A percentile compares a stretch with the other conserved stretches of the same genome.
Evolutionary conservation across 257 asterid species (phyloP).

Genomic region (Marsdenia floribunda): DNA sequence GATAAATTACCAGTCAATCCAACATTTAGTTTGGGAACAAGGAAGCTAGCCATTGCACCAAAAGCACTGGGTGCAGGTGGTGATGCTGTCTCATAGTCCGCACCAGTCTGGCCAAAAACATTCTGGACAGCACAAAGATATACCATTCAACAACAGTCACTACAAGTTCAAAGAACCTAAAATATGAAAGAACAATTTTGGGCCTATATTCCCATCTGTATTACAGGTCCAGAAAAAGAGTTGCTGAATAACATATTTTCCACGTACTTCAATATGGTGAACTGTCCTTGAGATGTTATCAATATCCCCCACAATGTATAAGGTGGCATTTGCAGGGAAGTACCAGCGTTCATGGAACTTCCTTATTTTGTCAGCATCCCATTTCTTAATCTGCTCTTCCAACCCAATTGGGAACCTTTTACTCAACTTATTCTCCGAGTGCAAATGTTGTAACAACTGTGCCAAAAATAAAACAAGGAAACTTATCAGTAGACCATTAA

Average conservation of each 20-base stretch:
- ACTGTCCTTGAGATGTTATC: conserved; percentile 72
- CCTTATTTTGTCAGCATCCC: conserved; percentile 98
- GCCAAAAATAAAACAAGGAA: conserved; percentile 21
- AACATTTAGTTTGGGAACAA: conserved; percentile 77
- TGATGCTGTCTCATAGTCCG: conserved; percentile 50
- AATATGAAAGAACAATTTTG: not conserved
- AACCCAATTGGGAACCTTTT: conserved; percentile 93
- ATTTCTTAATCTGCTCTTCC: conserved; percentile 97
- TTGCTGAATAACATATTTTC: not conserved
- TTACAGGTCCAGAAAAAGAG: not conserved
- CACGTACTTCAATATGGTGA: conserved; percentile 80
- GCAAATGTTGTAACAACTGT: conserved; percentile 92
- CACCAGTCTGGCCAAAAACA: conserved; percentile 72
- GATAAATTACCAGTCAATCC: conserved; percentile 69
- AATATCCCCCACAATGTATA: conserved; percentile 95
- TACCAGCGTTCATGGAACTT: conserved; percentile 99
- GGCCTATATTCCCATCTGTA: not conserved
- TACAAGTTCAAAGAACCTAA: not conserved
- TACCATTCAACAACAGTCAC: not conserved
- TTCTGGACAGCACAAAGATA: conserved; percentile 41
- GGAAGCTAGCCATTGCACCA: conserved; percentile 97
- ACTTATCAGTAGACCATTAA: not conserved
- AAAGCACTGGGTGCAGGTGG: conserved; percentile 69
- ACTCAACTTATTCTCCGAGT: conserved; percentile 96
- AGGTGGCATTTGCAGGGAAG: conserved; percentile 97